Base-by-base conservation (phyloP, 164 flowering plant genomes). In the Akebia trifoliata region DNA sequence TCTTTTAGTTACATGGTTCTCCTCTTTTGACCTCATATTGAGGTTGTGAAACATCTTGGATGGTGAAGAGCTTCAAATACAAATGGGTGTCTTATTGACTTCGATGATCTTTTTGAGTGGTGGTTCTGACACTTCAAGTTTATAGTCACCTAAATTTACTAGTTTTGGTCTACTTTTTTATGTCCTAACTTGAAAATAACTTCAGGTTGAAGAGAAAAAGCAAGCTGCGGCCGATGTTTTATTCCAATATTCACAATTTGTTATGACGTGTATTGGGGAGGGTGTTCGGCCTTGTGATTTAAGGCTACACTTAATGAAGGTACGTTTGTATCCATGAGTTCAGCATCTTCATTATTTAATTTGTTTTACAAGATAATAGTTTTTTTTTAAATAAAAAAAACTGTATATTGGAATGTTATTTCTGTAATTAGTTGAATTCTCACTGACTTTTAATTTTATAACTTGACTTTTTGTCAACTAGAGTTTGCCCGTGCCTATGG, bases 301-400 rank as follows among this genome's bases (percentile, higher is more conserved):
- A 68, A 85, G 99, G 69, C 55, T 93, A 73, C 99, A 93, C 71
- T 71, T 93, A 51, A 93, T 90, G 97, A 93, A 93, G 97, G 99
- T 90, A 76, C 29, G 32, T 12, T 15, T 21, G 30, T 7, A 26
- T 36, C 26, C 24, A 58, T 7, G 17, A 31, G 20, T 49, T 25
- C 18, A 38, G 3, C 0, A 8, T 7, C n/a, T 25, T 15, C n/a
- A 11, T 62, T 36, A 24, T n/a, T 49, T 48, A 26, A 18, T 18
- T 55, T 55, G 14, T 8, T 3, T 57, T n/a, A 3, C 17, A 34
- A 7, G 17, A 30, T 45, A 29, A 10, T 30, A 15, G 6, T 53
- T 40, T 12, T 31, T 32, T 14, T 14, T 12, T 40, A 36, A 38
- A 3, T 49, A 6, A 2, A 4, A 18, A 21, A 20, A 10, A 4